phyloP scores from a whole-genome alignment of 208 protist species.

The Leptomonas seymouri region DNA sequence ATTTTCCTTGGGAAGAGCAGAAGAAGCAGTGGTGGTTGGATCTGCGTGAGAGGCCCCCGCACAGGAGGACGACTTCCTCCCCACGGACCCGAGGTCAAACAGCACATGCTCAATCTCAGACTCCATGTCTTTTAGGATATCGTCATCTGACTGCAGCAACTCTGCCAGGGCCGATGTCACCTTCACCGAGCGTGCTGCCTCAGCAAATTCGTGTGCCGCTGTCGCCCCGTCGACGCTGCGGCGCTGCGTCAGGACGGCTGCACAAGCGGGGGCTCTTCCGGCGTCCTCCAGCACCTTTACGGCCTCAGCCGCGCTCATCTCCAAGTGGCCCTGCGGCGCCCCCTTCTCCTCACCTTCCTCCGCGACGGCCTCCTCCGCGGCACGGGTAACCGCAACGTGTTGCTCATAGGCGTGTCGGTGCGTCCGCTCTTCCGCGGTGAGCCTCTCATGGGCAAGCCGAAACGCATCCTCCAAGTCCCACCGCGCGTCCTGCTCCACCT shows the following conservation, averaged over 20 bases:
- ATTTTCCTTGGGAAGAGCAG: neutral
- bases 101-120: slow-evolving; percentile 71
- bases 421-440: neutral
- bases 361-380: slow-evolving; percentile 37
- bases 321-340: neutral
- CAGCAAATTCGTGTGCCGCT: neutral
- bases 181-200: neutral
- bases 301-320: slow-evolving; percentile 11
- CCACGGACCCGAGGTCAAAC: slow-evolving; percentile 23
- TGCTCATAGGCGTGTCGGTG: slow-evolving; percentile 1
- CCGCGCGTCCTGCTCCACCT: neutral
- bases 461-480: neutral
- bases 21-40: neutral
- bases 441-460: neutral
- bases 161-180: slow-evolving; percentile 16
- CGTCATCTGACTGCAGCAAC: slow-evolving; percentile 63
- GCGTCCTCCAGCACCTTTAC: slow-evolving; percentile 32
- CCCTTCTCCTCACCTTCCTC: neutral
- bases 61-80: neutral
- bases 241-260: slow-evolving; percentile 3
- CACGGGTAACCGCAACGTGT: neutral
- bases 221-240: neutral
- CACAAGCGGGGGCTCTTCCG: slow-evolving; percentile 1
- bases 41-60: neutral
- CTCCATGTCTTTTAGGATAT: slow-evolving; percentile 79